phyloP scores from a whole-genome alignment of 192 early-diverging fungal species.

The Mortierella hygrophila region DNA sequence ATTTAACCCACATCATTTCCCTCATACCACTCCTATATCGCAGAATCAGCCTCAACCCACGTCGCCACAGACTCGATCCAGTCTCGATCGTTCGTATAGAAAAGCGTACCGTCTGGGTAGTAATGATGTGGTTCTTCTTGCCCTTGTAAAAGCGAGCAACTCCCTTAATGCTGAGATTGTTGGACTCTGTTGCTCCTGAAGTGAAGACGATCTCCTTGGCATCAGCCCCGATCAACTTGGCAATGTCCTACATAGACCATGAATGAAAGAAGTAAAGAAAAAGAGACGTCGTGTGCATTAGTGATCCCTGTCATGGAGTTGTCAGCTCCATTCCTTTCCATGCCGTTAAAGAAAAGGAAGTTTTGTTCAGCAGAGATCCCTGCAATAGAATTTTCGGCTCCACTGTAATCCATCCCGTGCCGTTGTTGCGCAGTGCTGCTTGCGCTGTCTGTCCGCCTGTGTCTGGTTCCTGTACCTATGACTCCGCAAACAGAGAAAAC shows the following conservation, averaged over 20 bases:
- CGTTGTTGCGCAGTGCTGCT: neutral
- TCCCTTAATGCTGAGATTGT: conserved; percentile 95
- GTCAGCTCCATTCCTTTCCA: neutral
- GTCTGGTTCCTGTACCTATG: no score
- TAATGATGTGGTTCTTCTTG: conserved; percentile 97
- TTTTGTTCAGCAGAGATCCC: neutral
- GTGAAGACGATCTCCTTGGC: conserved; percentile 98
- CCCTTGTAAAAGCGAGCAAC: conserved; percentile 95
- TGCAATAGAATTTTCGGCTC: neutral
- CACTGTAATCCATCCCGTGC: neutral
- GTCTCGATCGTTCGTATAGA: no score
- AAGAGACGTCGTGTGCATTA: neutral
- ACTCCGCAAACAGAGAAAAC: neutral
- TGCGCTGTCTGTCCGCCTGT: neutral
- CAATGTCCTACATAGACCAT: conserved; percentile 74
- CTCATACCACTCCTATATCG: no score
- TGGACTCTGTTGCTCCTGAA: conserved; percentile 96
- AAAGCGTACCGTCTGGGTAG: conserved; percentile 83
- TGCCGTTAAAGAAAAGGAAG: conserved; percentile 4
- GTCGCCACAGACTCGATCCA: no score
- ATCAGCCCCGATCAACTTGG: conserved; percentile 89
- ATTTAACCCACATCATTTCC: no score
- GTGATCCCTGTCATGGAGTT: neutral
- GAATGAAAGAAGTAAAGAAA: conserved; percentile 7
- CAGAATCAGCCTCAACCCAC: no score